Percentiles rank a stretch among this genome's conserved stretches.
These are phyloP conservation scores for Torulaspora globosa DNA, from an alignment of 1,139 yeast species.

Conservation along the genomic window DNA sequence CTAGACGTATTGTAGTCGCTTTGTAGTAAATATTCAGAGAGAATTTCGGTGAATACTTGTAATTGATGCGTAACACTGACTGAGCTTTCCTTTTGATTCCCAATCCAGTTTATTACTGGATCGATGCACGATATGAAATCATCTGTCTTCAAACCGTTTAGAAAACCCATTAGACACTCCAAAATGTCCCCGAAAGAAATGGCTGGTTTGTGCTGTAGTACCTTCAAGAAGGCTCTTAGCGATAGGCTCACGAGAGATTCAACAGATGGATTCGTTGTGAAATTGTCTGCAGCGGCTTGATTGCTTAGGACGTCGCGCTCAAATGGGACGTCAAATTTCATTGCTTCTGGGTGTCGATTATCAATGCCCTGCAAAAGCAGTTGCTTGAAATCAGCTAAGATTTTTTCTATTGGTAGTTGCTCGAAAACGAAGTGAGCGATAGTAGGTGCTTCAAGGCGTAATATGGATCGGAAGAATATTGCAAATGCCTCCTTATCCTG, in stretches of 20 bases:
- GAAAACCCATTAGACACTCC: constrained; percentile 6
- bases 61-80: constrained; percentile 8
- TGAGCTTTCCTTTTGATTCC: neutral
- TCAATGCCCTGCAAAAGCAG: neutral
- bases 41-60: constrained; percentile 23
- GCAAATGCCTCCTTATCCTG: constrained; percentile 1
- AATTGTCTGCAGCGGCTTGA: neutral
- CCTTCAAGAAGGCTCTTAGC: constrained; percentile 7
- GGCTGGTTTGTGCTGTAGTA: constrained; percentile 4
- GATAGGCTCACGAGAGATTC: constrained; percentile 2
- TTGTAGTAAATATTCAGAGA: constrained; percentile 26
- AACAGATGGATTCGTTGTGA: neutral
- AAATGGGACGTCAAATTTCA: constrained; percentile 1
- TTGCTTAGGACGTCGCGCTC: neutral
- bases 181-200: neutral
- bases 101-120: constrained; percentile 9
- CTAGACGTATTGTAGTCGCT: constrained; percentile 25
- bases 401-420: constrained; percentile 2
- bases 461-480: constrained; percentile 5
- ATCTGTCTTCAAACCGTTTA: constrained; percentile 7
- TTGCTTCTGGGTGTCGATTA: neutral
- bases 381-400: constrained; percentile 3
- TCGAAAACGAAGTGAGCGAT: constrained; percentile 6
- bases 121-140: constrained; percentile 4
- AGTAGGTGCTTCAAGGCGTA: constrained; percentile 3